Evolutionary conservation across 2,329 filamentous ascomycete genomes (phyloP).

Genomic region (Stachybotrys echinatus): DNA sequence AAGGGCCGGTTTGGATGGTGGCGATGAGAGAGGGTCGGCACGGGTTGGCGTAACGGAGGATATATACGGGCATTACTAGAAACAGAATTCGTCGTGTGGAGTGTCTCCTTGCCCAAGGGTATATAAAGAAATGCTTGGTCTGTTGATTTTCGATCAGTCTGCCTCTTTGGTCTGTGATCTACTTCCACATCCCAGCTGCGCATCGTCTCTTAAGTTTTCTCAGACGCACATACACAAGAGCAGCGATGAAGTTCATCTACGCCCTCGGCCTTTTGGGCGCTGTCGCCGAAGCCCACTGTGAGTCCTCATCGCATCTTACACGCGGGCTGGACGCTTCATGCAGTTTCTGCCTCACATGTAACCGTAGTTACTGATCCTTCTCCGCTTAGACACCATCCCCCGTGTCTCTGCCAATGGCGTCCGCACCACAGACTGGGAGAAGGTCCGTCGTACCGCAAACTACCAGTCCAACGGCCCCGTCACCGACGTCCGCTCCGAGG

Average conservation of each 20-base stretch:
- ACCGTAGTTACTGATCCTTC: not conserved
- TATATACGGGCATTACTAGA: not conserved
- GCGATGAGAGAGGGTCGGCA: not conserved
- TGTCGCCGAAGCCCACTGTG: slow-evolving; percentile 1
- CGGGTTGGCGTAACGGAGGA: not conserved
- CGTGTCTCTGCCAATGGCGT: slow-evolving; percentile 26
- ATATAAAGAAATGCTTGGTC: not conserved
- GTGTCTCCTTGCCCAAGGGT: not conserved
- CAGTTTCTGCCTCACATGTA: not conserved
- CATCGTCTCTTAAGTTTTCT: not conserved
- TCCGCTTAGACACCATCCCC: slow-evolving; percentile 32
- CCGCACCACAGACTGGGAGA: slow-evolving; percentile 36
- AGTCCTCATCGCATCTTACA: not conserved
- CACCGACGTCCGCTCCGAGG: slow-evolving; percentile 37
- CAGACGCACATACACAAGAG: too few species aligned
- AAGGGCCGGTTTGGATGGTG: too few species aligned
- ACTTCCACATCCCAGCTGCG: not conserved
- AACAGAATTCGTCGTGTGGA: not conserved
- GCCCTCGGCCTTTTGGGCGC: not conserved
- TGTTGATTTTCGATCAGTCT: not conserved
- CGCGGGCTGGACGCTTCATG: too few species aligned
- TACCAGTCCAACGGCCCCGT: slow-evolving; percentile 45
- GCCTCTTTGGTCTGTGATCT: not conserved
- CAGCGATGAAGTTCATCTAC: slow-evolving; percentile 1
- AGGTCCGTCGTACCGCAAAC: slow-evolving; percentile 42